Evolutionary conservation across 2,329 filamentous ascomycete species (phyloP), one percentile per base, ranked within the genome.

Genomic region (Leptographium galeiforme): DNA sequence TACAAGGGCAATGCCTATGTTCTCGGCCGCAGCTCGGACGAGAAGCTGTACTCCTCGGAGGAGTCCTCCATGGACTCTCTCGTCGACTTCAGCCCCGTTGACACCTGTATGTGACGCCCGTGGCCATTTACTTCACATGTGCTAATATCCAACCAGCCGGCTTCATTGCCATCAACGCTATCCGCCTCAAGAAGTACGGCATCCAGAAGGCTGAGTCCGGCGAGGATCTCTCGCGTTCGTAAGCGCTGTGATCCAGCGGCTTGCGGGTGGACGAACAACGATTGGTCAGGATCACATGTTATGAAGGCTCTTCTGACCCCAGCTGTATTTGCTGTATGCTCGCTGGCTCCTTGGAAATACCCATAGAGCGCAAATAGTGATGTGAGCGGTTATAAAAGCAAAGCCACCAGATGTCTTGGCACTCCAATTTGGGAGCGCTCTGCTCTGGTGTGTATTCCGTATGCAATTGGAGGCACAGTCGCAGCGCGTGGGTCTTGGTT

Each of bases 161-260:
- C 32, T 82, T 84, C 64, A 81, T 91, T 63, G 76, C 75, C 52
- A 82, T 89, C 61, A 75, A 91, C 63, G 79, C 79, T 58, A 85
- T 85, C 59, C 73, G 79, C 46, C 69, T 85, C 50, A 71, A 81
- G 69, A 83, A 78, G 68, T 76, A 72, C 56, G 72, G 73, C 48
- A 60, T 63, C 3, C 62, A 64, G 53, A 70, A 70, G 66, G 66
- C 65, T 54, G 64, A 67, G 62, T 59, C 66, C 16, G 70, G 69
- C 57, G 57, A 64, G 61, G 61, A 62, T 30, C 62, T 66, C 18
- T 39, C 52, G 36, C 53, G 8, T 13, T 38, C 38, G 18, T 54
- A 50, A 41, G 13, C 43, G 25, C 5, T 25, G 25, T 25, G 25
- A 25, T 25, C 25, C 25, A 5, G 25, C 25, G 25, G 25, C 25